phyloP scores from a whole-genome alignment of 371 early-diverging fungal species.

The Modicella reniformis region DNA sequence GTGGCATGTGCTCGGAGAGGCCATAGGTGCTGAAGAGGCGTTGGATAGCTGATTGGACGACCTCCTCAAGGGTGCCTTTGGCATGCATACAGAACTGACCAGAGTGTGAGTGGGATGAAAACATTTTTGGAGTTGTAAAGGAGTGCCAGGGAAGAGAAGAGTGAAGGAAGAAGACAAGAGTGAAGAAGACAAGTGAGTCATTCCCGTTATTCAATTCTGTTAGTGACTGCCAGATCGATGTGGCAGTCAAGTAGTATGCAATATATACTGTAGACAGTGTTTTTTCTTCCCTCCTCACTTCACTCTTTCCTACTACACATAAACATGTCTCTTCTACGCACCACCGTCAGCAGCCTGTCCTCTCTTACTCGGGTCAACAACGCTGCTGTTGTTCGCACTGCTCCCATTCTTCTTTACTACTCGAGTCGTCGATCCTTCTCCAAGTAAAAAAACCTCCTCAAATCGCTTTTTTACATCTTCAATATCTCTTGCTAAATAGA shows the following conservation, averaged over 20 bases:
- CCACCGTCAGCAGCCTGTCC: constrained; percentile 8
- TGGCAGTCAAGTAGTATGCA: no score
- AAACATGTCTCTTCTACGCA: constrained; percentile 25
- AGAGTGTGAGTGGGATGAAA: constrained; percentile 85
- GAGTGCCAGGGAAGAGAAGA: neutral
- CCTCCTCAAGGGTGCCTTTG: constrained; percentile 77
- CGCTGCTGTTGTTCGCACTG: constrained; percentile 4
- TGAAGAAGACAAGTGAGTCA: neutral
- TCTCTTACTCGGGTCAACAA: neutral
- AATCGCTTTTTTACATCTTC: neutral
- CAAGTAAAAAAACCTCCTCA: constrained; percentile 8
- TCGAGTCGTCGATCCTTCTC: constrained; percentile 30
- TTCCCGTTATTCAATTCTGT: neutral
- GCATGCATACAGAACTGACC: constrained; percentile 90
- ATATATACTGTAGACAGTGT: no score
- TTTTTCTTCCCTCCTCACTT: neutral
- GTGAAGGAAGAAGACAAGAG: neutral
- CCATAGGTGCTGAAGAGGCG: constrained; percentile 75
- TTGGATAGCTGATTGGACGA: constrained; percentile 75
- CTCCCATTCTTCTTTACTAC: constrained; percentile 9
- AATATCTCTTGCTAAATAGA: no score
- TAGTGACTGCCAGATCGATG: neutral
- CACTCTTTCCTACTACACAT: neutral
- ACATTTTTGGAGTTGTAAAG: constrained; percentile 59
- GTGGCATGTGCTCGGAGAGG: constrained; percentile 86